Base-by-base conservation (phyloP, 768 basidiomycete species). In the Tephrocybe sp. region DNA sequence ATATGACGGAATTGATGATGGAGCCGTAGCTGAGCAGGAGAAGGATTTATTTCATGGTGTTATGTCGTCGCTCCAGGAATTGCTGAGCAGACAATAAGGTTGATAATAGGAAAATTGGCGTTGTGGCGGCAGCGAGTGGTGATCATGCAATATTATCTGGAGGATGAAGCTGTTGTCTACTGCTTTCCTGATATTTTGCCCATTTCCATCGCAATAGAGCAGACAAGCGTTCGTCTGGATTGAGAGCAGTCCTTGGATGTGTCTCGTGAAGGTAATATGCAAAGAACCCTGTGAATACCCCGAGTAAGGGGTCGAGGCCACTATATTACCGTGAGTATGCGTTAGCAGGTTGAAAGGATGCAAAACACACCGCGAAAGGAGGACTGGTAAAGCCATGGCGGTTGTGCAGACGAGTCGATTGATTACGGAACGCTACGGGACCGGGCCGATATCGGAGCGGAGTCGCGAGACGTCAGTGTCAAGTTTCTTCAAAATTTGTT, bases 251-350 rank as follows among this genome's bases (percentile, higher is more conserved):
- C 31, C 90, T 81, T 4, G 90, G 91, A 64, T 92, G 81, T 23
- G 73, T 84, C 63, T 93, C 90, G 64, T 87, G 79, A 30, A 93
- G 78, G 63, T 88, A 83, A 64, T 83, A 92, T 4, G 91, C 91
- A 36, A 91, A 66, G 33, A 80, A 64, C 11, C 91, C 91, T 1
- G 89, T 91, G 61, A 90, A 84, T 45, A 91, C 67, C 6, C 89
- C 91, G 33, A 93, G 67, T 13, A 88, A 48, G 4, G 86, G 82
- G 65, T 93, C 91, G 4, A 90, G 57, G 1, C 76, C 63, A 22
- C 89, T 92, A 53, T 31, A 33, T 33, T 36, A 43, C 11, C 36
- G 36, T 51, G 52, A 41, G 54, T 13, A 38, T 2, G 15, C n/a
- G 48, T 43, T n/a, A n/a, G 41, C 16, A 38, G 38, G 21, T 31